Evolutionary conservation across 768 basidiomycete species (phyloP), one percentile per base, ranked within the genome.

Genomic region (Pisolithus tinctorius): DNA sequence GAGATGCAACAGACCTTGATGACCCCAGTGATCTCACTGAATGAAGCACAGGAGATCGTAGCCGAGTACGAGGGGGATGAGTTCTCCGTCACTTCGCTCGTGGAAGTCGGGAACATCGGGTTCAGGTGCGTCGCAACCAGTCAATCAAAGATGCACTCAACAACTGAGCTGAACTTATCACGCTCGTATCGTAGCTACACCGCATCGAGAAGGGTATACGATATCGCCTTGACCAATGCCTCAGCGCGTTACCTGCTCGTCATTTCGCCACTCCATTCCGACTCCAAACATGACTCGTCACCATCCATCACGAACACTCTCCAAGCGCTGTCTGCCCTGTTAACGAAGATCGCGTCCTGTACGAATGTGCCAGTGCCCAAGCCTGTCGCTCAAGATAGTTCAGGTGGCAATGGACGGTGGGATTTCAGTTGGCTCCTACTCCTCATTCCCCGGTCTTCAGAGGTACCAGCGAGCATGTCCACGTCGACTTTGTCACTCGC

Each of bases 321-420:
- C 70, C 26, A 69, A 2, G 57, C 69, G 6, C 68, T 75, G 45
- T 63, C 71, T 36, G 51, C 61, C 41, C 67, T 81, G 40, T 67
- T 79, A 48, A 49, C 63, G 30, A 66, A 65, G 44, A 77, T 83
- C 49, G 69, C 70, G 36, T 59, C 60, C 4, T 61, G 66, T 37
- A 78, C 82, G 6, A 67, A 70, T 16, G 72, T 84, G 43, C 82
- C 84, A 5, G 68, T 81, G 31, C 69, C 76, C 8, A 62, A 68
- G 29, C 71, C 77, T 8, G 71, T 72, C 8, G 58, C 60, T 14
- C 71, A 84, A 38, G 80, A 84, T 55, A 67, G 68, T 3, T 72
- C 78, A 9, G 54, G 52, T 4, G 30, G 41, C 26, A 44, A 47
- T 1, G 64, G 60, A n/a, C 55, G 52, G 41, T 61, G 59, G 61